A percentile compares a stretch with the other conserved stretches of the same genome.
Conservation (phyloP, 2,329 filamentous ascomycete genomes). For the Colletotrichum navitas region DNA sequence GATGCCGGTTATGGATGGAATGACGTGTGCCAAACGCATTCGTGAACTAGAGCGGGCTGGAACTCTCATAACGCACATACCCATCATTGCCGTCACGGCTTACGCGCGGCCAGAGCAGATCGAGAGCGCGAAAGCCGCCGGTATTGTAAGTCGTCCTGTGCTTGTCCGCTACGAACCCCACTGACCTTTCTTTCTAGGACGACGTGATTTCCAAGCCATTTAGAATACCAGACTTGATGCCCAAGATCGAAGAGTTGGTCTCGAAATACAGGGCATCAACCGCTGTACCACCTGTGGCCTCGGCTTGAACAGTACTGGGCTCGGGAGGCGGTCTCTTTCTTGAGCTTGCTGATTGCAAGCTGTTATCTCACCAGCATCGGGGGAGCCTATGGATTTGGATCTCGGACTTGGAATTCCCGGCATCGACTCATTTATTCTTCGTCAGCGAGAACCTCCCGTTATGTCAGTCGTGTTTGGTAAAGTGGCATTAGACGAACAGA, state of each 20-base stretch:
- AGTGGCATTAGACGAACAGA: conserved; percentile 6
- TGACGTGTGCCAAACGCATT: conserved; percentile 78
- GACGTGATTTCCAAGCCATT: conserved; percentile 86
- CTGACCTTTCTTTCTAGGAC: conserved; percentile 59
- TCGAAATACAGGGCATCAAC: conserved; percentile 54
- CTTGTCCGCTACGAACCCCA: not conserved
- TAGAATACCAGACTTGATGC: conserved; percentile 76
- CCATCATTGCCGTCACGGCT: conserved; percentile 86
- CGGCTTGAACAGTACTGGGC: not conserved
- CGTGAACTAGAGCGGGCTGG: conserved; percentile 74
- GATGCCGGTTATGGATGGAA: conserved; percentile 87
- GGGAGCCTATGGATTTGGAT: not conserved
- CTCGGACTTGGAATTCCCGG: not conserved
- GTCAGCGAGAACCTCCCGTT: conserved; percentile 6
- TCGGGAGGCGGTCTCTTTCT: conserved; percentile 6
- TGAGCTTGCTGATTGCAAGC: conserved; percentile 20
- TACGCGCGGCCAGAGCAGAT: conserved; percentile 83
- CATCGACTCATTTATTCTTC: not conserved
- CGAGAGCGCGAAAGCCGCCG: conserved; percentile 75
- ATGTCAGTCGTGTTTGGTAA: conserved; percentile 1
- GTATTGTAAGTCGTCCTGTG: conserved; percentile 70
- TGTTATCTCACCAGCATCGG: not conserved
- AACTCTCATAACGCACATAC: conserved; percentile 74
- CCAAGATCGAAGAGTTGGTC: conserved; percentile 73
- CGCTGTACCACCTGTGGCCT: conserved; percentile 38